These are phyloP conservation scores for Tetradesmus obliquus DNA, from an alignment of 139 green algal species.

Conservation along the genomic window DNA sequence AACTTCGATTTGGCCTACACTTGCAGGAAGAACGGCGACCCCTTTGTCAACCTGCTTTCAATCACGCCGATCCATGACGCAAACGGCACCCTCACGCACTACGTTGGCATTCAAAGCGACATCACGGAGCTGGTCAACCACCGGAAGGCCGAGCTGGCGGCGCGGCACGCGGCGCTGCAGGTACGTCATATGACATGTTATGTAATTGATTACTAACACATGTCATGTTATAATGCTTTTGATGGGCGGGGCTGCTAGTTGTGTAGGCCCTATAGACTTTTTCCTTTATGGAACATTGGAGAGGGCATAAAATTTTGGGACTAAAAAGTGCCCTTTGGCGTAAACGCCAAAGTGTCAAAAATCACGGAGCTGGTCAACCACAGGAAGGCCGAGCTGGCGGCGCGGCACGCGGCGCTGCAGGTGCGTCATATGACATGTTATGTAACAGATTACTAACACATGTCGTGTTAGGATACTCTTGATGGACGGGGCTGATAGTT, in stretches of 20 bases:
- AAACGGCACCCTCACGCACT: conserved; percentile 74
- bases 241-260: background rate
- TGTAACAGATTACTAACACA: conserved; percentile 46
- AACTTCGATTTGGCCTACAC: no score
- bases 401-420: conserved; percentile 22
- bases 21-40: conserved; percentile 60
- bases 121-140: conserved; percentile 74
- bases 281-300: conserved; percentile 79
- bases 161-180: conserved; percentile 23
- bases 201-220: conserved; percentile 46
- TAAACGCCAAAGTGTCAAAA: no score
- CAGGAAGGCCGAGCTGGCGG: conserved; percentile 15
- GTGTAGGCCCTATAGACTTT: no score
- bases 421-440: conserved; percentile 56
- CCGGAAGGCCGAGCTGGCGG: conserved; percentile 25
- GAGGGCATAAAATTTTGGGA: no score
- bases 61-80: conserved; percentile 81
- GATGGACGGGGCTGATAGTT: no score
- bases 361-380: conserved; percentile 73
- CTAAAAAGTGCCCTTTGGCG: no score
- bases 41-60: conserved; percentile 85
- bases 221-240: conserved; percentile 4
- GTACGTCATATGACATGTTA: conserved; percentile 55
- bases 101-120: conserved; percentile 89
- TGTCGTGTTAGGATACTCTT: background rate